These are phyloP conservation scores for Clitopilus passeckerianus DNA, from an alignment of 768 basidiomycete genomes.

Conservation along the genomic window DNA sequence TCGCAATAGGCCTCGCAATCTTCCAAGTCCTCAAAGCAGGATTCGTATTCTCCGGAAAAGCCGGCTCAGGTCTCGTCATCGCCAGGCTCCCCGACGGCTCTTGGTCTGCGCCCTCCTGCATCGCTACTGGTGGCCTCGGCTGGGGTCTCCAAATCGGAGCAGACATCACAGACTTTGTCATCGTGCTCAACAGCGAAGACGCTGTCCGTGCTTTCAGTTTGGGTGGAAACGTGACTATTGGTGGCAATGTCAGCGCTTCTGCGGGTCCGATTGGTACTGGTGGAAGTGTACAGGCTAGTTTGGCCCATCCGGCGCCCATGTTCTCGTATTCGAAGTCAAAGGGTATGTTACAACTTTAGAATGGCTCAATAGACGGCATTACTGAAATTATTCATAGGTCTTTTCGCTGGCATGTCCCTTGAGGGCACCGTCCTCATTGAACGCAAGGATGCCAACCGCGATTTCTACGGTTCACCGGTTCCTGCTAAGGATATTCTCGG, in stretches of 20 bases:
- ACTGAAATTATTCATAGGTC: constrained; percentile 40
- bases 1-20: constrained; percentile 72
- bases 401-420: constrained; percentile 91
- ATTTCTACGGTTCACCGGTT: constrained; percentile 91
- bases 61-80: constrained; percentile 89
- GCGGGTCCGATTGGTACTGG: constrained; percentile 96
- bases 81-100: constrained; percentile 91
- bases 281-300: constrained; percentile 78
- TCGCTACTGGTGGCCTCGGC: constrained; percentile 91
- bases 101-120: constrained; percentile 96
- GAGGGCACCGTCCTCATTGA: constrained; percentile 95
- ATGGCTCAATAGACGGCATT: constrained; percentile 1
- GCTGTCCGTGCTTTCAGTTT: constrained; percentile 93
- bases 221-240: constrained; percentile 95
- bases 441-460: constrained; percentile 92
- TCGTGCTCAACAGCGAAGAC: constrained; percentile 95
- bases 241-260: constrained; percentile 79
- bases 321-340: constrained; percentile 96
- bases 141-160: constrained; percentile 97
- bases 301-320: constrained; percentile 95
- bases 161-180: constrained; percentile 92
- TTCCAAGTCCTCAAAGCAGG: constrained; percentile 94
- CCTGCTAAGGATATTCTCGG: constrained; percentile 88
- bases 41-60: constrained; percentile 93
- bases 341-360: constrained; percentile 42